phyloP scores from a whole-genome alignment of 129 eudicot species.

The Mikania micrantha region DNA sequence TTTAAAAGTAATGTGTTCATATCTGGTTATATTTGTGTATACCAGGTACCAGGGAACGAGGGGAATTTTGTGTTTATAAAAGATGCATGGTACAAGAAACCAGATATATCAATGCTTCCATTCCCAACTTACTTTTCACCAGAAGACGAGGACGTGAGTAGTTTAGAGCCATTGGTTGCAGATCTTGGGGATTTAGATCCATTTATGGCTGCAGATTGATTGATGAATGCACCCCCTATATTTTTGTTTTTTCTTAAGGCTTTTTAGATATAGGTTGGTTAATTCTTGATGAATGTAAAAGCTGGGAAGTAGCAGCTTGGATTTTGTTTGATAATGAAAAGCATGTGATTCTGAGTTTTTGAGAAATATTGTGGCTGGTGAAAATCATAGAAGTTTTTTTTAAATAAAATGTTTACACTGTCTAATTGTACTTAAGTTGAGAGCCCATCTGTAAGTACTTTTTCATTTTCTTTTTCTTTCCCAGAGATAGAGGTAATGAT shows the following conservation, averaged over 20 bases:
- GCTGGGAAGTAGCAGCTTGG: conserved; percentile 12
- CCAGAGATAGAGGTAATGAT: too few species aligned
- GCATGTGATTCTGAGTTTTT: conserved; percentile 6
- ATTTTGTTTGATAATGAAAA: conserved; percentile 10
- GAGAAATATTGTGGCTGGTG: conserved; percentile 8
- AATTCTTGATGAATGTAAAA: conserved; percentile 16
- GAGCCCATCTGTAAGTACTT: too few species aligned
- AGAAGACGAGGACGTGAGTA: conserved; percentile 56
- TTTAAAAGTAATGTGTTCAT: neutral
- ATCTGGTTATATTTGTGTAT: neutral
- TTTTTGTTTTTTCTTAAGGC: conserved; percentile 1
- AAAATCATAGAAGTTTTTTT: conserved; percentile 6
- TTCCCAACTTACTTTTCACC: conserved; percentile 80
- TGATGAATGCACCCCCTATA: neutral
- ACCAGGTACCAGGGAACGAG: conserved; percentile 79
- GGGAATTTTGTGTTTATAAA: conserved; percentile 89
- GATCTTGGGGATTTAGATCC: conserved; percentile 94
- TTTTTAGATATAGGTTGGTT: neutral
- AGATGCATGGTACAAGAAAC: conserved; percentile 84
- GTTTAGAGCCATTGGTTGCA: conserved; percentile 70
- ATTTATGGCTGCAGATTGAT: conserved; percentile 96
- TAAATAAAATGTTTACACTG: neutral
- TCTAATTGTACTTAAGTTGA: too few species aligned
- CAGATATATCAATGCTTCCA: conserved; percentile 64
- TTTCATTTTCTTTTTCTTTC: too few species aligned